phyloP scores from a whole-genome alignment of 495 filamentous ascomycete species.

The Evernia prunastri region DNA sequence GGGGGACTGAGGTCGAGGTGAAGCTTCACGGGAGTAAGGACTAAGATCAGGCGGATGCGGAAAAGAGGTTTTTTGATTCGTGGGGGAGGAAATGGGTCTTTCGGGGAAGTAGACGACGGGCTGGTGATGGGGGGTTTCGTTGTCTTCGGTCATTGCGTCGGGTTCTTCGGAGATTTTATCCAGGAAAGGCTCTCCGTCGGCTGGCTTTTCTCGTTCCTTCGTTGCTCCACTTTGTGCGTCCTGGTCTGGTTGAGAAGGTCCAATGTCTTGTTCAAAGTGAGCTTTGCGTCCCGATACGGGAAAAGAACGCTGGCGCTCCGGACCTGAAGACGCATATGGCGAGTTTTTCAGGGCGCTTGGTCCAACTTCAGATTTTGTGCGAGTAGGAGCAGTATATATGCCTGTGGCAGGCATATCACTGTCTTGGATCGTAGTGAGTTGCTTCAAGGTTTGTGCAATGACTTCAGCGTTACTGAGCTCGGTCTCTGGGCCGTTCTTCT shows the following conservation, averaged over 20 bases:
- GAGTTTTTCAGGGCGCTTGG: not conserved
- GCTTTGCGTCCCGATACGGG: not conserved
- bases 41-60: not conserved
- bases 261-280: not conserved
- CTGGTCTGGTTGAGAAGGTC: not conserved
- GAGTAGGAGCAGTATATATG: not conserved
- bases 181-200: not conserved
- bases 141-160: not conserved
- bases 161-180: not conserved
- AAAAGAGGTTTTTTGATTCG: not conserved
- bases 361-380: not conserved
- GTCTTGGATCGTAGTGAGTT: not conserved
- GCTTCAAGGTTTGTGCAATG: not conserved
- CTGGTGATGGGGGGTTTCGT: not conserved
- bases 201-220: not conserved
- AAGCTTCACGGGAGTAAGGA: not conserved
- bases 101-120: not conserved
- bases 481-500: not conserved
- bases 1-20: not conserved
- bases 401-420: not conserved
- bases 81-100: not conserved
- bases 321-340: not conserved
- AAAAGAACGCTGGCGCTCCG: not conserved
- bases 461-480: slow-evolving; percentile 1
- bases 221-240: not conserved